Conservation (phyloP, 805 yeast genomes). For the Naumovozyma castellii region DNA sequence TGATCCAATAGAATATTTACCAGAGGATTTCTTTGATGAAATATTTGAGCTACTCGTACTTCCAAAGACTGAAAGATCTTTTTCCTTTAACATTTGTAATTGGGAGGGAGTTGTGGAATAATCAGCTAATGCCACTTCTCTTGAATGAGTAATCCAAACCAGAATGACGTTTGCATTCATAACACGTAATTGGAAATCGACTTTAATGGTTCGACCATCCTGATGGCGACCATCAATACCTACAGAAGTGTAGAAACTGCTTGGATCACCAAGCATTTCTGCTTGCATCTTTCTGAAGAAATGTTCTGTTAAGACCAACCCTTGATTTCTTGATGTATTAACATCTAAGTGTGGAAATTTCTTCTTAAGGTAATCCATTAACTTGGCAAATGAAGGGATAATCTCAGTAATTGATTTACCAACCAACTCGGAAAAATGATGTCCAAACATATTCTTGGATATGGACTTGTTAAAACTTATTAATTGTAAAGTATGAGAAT, state of each 20-base stretch:
- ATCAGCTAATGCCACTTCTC: slow-evolving; percentile 33
- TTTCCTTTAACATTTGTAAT: slow-evolving; percentile 32
- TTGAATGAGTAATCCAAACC: slow-evolving; percentile 81
- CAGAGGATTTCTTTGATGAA: slow-evolving; percentile 21
- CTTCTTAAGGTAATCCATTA: slow-evolving; percentile 24
- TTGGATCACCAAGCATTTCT: slow-evolving; percentile 33
- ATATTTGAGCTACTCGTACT: slow-evolving; percentile 21
- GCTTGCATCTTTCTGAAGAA: slow-evolving; percentile 67
- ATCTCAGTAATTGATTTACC: slow-evolving; percentile 45
- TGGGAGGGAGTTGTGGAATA: slow-evolving; percentile 34
- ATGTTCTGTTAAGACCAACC: slow-evolving; percentile 84
- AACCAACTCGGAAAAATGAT: slow-evolving; percentile 36
- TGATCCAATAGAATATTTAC: slow-evolving; percentile 16
- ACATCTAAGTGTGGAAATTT: slow-evolving; percentile 35
- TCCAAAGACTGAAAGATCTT: slow-evolving; percentile 26
- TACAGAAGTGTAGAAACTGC: slow-evolving; percentile 49
- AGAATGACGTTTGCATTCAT: slow-evolving; percentile 48
- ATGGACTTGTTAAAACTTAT: slow-evolving; percentile 74
- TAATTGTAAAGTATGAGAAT: slow-evolving; percentile 40
- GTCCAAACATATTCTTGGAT: slow-evolving; percentile 70
- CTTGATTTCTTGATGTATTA: slow-evolving; percentile 36
- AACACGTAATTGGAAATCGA: slow-evolving; percentile 78
- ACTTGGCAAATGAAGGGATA: slow-evolving; percentile 51
- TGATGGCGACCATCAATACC: slow-evolving; percentile 63
- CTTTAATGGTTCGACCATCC: slow-evolving; percentile 54